Base-by-base conservation (phyloP, 2,329 filamentous ascomycete species). In the Fusarium udum region DNA sequence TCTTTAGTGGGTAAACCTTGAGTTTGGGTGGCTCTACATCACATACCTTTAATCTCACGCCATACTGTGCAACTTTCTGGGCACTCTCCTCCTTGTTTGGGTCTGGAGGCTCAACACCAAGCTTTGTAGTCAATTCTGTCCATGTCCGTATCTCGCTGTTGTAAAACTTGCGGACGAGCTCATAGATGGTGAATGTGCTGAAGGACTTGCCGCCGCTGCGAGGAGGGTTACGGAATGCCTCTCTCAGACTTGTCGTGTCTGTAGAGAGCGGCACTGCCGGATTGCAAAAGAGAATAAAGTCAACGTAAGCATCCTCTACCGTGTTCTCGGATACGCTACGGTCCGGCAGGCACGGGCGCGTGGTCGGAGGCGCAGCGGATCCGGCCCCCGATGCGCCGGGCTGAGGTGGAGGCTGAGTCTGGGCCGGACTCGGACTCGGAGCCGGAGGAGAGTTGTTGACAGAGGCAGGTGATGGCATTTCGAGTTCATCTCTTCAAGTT, bases 11-110 rank as follows among this genome's bases (percentile, higher is more conserved):
- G 55, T 18, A 51, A 37, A 34, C 48, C 28, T 51, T 56, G 39
- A 37, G 34, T 48, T 56, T 24, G 59, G 49, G 61, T 42, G 57
- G 64, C 45, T 48, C 26, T 34, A 31, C 43, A 40, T 26, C 36
- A 69, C 74, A 69, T 67, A 95, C 93, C 90, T 98, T 98, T 64
- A 98, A 84, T 66, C 95, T 89, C 52, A 98, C 95, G 48, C 94
- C 94, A 85, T 97, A 98, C 81, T 98, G 95, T 80, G 97, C 94
- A 65, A 98, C 92, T 81, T 97, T 97, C 80, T 98, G 95, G 4
- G 93, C 91, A 80, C 94, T 97, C 83, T 97, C 93, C 32, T 94
- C 93, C 80, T 95, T 96, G 67, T 92, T 90, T 31, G 91, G 86
- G 67, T 94, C 92, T 5, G 95, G 94, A 7, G 92, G 92, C 78